A percentile compares a stretch with the other conserved stretches of the same genome.
phyloP scores from a whole-genome alignment of 2,329 filamentous ascomycete genomes.

The Penicillium sp. region DNA sequence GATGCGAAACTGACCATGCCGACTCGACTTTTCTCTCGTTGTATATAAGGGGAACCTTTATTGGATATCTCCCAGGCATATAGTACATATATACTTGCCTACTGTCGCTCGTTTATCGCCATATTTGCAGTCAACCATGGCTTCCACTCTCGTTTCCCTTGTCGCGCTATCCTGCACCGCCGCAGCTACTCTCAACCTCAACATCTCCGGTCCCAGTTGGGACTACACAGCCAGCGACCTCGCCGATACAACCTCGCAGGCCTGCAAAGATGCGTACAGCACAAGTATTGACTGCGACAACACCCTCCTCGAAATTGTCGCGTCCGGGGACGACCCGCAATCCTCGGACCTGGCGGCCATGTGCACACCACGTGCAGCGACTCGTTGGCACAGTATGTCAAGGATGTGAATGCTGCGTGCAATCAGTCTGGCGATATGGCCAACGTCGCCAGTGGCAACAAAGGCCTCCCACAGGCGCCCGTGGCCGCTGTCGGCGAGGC shows the following conservation, averaged over 20 bases:
- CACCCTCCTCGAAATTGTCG: conserved; percentile 26
- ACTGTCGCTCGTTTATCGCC: not conserved
- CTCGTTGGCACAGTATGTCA: conserved; percentile 23
- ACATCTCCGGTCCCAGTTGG: conserved; percentile 27
- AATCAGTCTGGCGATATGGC: conserved; percentile 24
- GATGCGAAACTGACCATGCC: not conserved
- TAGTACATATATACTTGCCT: not conserved
- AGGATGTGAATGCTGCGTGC: conserved; percentile 23
- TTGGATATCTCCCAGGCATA: not conserved
- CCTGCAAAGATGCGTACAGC: conserved; percentile 28
- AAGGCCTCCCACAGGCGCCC: conserved; percentile 14
- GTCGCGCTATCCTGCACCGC: conserved; percentile 16
- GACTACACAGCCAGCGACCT: conserved; percentile 28
- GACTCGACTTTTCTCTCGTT: not conserved
- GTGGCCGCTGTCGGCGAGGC: conserved; percentile 20
- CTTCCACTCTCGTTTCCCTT: conserved; percentile 14
- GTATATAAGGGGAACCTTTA: not conserved
- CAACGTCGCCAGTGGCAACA: conserved; percentile 15
- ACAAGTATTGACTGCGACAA: conserved; percentile 26
- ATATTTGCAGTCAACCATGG: conserved; percentile 8
- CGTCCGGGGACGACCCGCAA: conserved; percentile 24
- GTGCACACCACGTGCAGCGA: conserved; percentile 25
- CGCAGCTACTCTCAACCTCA: conserved; percentile 24
- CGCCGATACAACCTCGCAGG: conserved; percentile 25
- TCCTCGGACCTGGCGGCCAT: conserved; percentile 21